Percentiles rank a stretch among this genome's conserved stretches.
Conservation (phyloP, 176 grass and related monocot genomes). For the Alloteropsis semialata region DNA sequence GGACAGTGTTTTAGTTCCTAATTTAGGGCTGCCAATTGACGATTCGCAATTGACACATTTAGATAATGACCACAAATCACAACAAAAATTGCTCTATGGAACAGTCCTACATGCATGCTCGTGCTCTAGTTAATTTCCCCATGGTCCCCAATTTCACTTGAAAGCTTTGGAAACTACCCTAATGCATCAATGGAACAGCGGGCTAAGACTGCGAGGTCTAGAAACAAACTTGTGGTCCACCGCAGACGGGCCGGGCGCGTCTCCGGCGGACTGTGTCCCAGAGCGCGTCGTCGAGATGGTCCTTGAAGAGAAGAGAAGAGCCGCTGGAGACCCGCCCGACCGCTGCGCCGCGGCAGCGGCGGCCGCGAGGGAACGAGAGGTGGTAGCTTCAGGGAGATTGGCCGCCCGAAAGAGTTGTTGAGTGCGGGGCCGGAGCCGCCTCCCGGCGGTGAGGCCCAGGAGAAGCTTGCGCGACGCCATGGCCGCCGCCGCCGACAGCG, state of each 20-base stretch:
- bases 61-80: not conserved
- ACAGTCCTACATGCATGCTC: not conserved
- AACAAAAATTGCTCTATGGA: not conserved
- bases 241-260: conserved; percentile 28
- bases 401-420: not conserved
- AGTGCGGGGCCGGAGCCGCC: not conserved
- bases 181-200: not conserved
- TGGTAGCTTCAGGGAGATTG: conserved; percentile 30
- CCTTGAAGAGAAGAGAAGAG: conserved; percentile 13
- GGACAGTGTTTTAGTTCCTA: not conserved
- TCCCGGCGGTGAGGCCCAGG: not conserved
- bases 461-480: conserved; percentile 31
- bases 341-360: not conserved
- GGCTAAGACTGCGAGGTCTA: not conserved
- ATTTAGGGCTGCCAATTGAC: not conserved
- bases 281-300: conserved; percentile 49
- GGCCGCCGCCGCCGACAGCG: not conserved
- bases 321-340: not conserved
- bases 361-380: not conserved
- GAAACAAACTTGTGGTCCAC: conserved; percentile 49
- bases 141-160: not conserved
- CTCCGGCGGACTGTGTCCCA: conserved; percentile 6
- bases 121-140: not conserved
- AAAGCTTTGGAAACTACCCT: not conserved
- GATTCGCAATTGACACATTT: not conserved